phyloP scores from a whole-genome alignment of 1,139 yeast species.

The Diutina siamensis region DNA sequence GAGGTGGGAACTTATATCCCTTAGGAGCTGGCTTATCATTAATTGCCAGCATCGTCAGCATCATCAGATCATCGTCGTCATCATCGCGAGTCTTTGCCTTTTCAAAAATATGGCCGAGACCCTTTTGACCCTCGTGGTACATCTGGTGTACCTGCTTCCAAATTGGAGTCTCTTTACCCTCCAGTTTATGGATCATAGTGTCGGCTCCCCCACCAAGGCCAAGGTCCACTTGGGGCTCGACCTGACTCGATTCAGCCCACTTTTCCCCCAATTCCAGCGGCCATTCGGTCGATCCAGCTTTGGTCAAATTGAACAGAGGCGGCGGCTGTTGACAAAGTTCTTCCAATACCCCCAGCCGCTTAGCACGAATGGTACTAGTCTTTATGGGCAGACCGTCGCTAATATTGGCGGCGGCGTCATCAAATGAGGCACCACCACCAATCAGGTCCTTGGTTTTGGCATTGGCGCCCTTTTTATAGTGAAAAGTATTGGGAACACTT shows the following conservation, averaged over 20 bases:
- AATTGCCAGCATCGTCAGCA: neutral
- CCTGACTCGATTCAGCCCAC: neutral
- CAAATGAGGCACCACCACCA: conserved; percentile 10
- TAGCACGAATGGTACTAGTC: neutral
- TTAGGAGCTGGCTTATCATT: neutral
- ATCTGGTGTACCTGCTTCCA: neutral
- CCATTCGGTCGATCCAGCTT: neutral
- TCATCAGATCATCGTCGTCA: neutral
- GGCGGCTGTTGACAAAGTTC: conserved; percentile 1
- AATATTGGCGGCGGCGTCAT: conserved; percentile 4
- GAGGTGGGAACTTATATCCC: neutral
- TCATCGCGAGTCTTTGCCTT: neutral
- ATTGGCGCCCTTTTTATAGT: conserved; percentile 35
- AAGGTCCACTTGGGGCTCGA: neutral
- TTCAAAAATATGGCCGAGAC: neutral
- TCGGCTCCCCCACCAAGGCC: neutral
- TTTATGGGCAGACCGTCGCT: neutral
- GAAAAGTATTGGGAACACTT: conserved; percentile 36
- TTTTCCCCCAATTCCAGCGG: neutral
- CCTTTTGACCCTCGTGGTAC: neutral
- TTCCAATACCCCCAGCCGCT: neutral
- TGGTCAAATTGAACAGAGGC: neutral
- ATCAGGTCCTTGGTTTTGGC: conserved; percentile 28
- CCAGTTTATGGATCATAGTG: neutral
- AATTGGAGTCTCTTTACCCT: neutral